Percentiles rank a stretch among this genome's conserved stretches.
Evolutionary conservation across 768 basidiomycete species (phyloP).

Genomic region (Russula ochroleuca): DNA sequence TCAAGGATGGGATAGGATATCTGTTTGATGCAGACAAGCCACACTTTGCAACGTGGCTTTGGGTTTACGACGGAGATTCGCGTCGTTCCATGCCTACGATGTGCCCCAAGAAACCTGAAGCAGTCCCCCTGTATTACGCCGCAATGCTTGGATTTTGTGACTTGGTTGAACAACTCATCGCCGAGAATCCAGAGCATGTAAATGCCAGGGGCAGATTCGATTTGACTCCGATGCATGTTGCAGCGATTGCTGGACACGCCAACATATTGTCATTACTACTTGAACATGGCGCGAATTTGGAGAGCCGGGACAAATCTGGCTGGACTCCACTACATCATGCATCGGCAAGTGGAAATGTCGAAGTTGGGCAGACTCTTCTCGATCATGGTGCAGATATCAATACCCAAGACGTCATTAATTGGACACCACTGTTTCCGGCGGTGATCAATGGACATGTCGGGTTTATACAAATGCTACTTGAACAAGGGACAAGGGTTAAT

Average conservation of each 20-base stretch:
- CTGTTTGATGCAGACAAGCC: neutral
- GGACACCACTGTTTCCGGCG: too few species aligned
- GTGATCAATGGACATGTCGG: too few species aligned
- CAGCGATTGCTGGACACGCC: accelerated
- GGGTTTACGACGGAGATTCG: neutral
- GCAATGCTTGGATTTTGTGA: neutral
- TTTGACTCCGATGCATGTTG: neutral
- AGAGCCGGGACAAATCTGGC: neutral
- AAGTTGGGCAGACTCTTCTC: neutral
- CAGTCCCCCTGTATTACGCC: neutral
- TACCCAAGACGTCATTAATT: too few species aligned
- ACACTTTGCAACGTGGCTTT: neutral
- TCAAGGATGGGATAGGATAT: neutral
- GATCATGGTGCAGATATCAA: too few species aligned
- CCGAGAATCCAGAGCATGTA: neutral
- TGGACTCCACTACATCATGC: neutral
- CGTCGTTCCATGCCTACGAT: too few species aligned
- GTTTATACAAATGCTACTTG: too few species aligned
- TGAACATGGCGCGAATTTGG: neutral
- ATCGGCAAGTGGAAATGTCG: neutral
- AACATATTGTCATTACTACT: neutral
- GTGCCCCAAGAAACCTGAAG: too few species aligned
- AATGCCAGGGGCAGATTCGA: accelerated
- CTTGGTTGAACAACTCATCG: neutral
- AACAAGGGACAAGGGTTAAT: too few species aligned